Base-by-base conservation (phyloP, 164 flowering plant species). In the Buxus sempervirens region DNA sequence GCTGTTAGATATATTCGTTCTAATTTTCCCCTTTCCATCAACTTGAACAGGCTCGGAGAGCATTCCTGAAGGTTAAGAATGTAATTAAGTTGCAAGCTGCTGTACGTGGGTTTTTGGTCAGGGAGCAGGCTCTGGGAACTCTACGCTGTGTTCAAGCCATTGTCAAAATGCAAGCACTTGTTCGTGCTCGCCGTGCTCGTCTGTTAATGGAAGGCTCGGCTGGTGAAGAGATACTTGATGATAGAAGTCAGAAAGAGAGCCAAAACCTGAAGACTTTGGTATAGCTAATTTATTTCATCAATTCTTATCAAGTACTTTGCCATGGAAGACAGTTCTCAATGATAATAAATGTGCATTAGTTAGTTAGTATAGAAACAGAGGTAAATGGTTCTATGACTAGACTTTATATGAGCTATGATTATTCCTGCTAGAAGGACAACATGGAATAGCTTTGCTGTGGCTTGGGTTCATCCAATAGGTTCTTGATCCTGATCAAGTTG, bases 61-160 rank as follows among this genome's bases (percentile, higher is more conserved):
- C 64, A 63, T 77, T 89, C 42, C 57, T 75, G 64, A 85, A 86
- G 84, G 82, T 81, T 15, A 88, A 84, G 82, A 86, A 76, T 73
- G 76, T 82, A 0, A 79, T 89, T 53, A 95, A 92, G 77, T 70
- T 96, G 82, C 98, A 96, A 86, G 98, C 99, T 72, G 92, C 86
- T 64, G 84, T 91, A 20, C 90, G 99, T 61, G 98, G 99, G 58
- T 90, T 88, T 79, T 73, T 96, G 78, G 99, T 90, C 48, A 78
- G 99, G 60, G 82, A 79, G 75, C 91, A 88, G 79, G 98, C 99
- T 54, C 82, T 84, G 63, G 97, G 93, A 65, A 81, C 96, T 21
- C 80, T 96, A 25, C 90, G 91, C 22, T 93, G 98, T 73, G 85
- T 88, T 60, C 95, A 86, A 72, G 98, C 96, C 74, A 88, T 95